Evolutionary conservation across 1,284 basidiomycete genomes (phyloP).

Genomic region (Melanopsichium pennsylvanicum): DNA sequence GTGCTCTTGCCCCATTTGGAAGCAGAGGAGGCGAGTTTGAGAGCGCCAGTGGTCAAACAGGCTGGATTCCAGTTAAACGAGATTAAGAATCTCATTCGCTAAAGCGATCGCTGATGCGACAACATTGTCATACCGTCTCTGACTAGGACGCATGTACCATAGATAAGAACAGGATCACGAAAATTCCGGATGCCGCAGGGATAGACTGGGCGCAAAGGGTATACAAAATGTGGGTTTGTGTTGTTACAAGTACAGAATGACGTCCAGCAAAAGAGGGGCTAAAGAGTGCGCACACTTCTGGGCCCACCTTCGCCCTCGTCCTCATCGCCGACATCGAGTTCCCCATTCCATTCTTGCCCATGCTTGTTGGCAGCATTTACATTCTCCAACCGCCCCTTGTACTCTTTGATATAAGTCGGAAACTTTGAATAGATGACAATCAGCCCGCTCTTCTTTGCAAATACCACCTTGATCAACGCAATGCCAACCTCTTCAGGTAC

Average conservation of each 20-base stretch:
- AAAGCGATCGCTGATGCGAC: background rate
- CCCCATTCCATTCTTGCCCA: background rate
- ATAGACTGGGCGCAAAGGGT: too few species aligned
- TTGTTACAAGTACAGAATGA: too few species aligned
- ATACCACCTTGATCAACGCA: slow-evolving; percentile 29
- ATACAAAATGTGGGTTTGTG: too few species aligned
- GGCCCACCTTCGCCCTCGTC: slow-evolving; percentile 15
- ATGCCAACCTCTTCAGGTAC: slow-evolving; percentile 32
- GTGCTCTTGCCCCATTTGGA: slow-evolving; percentile 47
- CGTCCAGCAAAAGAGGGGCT: background rate
- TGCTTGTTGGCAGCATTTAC: background rate
- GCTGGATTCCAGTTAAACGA: slow-evolving; percentile 42
- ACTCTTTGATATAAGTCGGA: slow-evolving; percentile 25
- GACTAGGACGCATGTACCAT: background rate
- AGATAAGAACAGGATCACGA: background rate
- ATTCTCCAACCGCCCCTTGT: background rate
- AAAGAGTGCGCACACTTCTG: slow-evolving; percentile 36
- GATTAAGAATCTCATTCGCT: slow-evolving; percentile 37
- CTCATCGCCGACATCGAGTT: slow-evolving; percentile 16
- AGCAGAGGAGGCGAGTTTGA: slow-evolving; percentile 49
- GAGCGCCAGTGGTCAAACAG: slow-evolving; percentile 33
- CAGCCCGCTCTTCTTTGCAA: slow-evolving; percentile 37
- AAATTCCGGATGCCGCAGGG: background rate
- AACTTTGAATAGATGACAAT: slow-evolving; percentile 17
- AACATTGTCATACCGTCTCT: too few species aligned